Evolutionary conservation across 768 basidiomycete genomes (phyloP).

Genomic region (Lentinula sp.): DNA sequence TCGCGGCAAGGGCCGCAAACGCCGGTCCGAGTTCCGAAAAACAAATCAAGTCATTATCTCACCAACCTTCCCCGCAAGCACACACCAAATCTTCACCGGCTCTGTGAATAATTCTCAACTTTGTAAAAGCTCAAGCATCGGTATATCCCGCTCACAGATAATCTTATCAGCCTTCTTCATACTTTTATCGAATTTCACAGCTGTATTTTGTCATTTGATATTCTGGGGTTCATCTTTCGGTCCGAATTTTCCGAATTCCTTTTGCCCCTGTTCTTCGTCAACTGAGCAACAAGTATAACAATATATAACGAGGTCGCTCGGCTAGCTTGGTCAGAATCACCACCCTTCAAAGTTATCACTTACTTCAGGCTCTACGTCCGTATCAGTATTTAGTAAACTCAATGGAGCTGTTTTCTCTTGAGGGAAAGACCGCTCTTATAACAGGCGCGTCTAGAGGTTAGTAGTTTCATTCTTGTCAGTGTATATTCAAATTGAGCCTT

Average conservation of each 20-base stretch:
- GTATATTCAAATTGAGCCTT: conserved; percentile 3
- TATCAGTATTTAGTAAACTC: conserved; percentile 25
- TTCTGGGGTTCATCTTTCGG: neutral
- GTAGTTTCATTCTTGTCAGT: conserved; percentile 14
- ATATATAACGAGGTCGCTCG: no score
- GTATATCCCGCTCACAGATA: neutral
- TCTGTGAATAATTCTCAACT: neutral
- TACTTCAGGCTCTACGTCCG: neutral
- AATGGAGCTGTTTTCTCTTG: conserved; percentile 58
- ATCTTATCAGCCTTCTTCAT: neutral
- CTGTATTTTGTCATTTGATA: neutral
- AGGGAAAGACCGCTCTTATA: conserved; percentile 64
- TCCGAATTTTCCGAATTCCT: neutral
- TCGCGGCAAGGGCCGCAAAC: neutral
- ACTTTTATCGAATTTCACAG: neutral
- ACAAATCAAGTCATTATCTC: neutral
- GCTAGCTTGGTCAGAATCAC: no score
- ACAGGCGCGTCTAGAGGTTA: conserved; percentile 77
- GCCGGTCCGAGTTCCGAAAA: neutral
- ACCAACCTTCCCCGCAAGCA: neutral
- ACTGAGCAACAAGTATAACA: no score
- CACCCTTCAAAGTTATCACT: no score
- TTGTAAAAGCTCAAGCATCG: no score
- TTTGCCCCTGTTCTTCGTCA: neutral
- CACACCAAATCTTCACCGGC: neutral